These are phyloP conservation scores for Apiospora sp. DNA, from an alignment of 2,329 filamentous ascomycete genomes.

Conservation along the genomic window DNA sequence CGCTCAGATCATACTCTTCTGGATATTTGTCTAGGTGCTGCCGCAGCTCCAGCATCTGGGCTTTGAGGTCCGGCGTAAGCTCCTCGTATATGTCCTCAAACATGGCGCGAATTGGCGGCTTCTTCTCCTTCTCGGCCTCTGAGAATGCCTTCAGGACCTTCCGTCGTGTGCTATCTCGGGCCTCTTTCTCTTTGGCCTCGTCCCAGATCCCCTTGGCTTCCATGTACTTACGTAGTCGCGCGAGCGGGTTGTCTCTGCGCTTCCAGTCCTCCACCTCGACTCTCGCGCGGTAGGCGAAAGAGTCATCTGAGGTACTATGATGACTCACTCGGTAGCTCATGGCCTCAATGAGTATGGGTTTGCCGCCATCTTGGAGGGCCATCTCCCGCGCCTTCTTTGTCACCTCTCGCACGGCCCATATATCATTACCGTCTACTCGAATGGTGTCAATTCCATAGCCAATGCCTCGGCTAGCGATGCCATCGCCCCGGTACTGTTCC, in stretches of 20 bases:
- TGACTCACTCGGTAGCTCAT: conserved; percentile 99
- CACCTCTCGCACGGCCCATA: conserved; percentile 85
- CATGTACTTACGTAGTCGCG: conserved; percentile 87
- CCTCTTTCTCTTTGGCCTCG: conserved; percentile 79
- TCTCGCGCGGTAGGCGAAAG: conserved; percentile 91
- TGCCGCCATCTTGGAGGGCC: conserved; percentile 81
- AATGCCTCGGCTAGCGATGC: conserved; percentile 84
- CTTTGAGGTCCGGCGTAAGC: conserved; percentile 78
- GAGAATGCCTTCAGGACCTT: conserved; percentile 86
- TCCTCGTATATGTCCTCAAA: conserved; percentile 93
- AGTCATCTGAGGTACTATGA: conserved; percentile 96
- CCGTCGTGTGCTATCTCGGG: conserved; percentile 71
- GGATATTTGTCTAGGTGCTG: conserved; percentile 86
- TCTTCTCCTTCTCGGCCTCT: conserved; percentile 83
- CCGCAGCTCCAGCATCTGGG: conserved; percentile 78
- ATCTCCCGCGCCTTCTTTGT: conserved; percentile 79
- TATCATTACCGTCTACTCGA: conserved; percentile 92
- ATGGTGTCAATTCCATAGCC: conserved; percentile 96
- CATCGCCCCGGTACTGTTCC: conserved; percentile 91
- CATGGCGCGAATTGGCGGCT: conserved; percentile 73
- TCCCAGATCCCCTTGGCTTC: conserved; percentile 86
- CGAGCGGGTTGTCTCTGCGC: conserved; percentile 86
- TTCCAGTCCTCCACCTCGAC: conserved; percentile 98
- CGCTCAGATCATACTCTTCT: conserved; percentile 85
- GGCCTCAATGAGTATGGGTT: conserved; percentile 87